Evolutionary conservation across 306 rosid genomes (phyloP), one percentile per base, ranked within the genome.

Genomic region (Casuarina glauca): DNA sequence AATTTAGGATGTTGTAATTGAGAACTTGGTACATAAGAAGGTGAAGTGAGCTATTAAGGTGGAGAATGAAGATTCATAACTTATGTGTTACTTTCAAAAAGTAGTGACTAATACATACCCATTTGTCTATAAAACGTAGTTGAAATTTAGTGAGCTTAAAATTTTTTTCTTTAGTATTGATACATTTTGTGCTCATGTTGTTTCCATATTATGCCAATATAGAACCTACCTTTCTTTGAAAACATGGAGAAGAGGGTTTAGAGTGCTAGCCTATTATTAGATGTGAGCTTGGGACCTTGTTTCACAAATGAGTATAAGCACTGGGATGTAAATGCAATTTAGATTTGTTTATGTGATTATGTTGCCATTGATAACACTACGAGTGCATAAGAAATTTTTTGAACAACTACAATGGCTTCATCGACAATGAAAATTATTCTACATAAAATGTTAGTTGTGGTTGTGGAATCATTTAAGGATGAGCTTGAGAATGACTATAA

Each of bases 211-310:
- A 86, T 93, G 97, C 93, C 91, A 92, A 93, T 95, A 88, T 97
- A 93, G 99, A 88, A 93, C 86, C 96, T 95, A 77, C 96, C 99
- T 81, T 95, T 95, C 86, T 89, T 95, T 85, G 97, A 91, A 88
- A 95, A 95, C 85, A 93, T 95, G 97, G 6, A 0, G 26, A 53
- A 53, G 68, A n/a, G 44, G 8, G 3, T 61, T 61, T 42, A 35
- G 20, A 61, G 43, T 35, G 43, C 68, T 10, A 61, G 39, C 6
- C 35, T 35, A 53, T 16, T 17, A 7, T 35, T 26, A 11, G n/a
- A 61, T 61, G 41, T 61, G 43, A 9, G 68, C n/a, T 61, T 17
- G 15, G 97, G 97, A 73, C 97, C 88, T 80, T 95, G 97, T 84
- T 95, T 95, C 85, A 93, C 87, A 48, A 92, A 91, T 86, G 96